Evolutionary conservation across 1,284 basidiomycete species (phyloP), one percentile per base, ranked within the genome.

Genomic region (Ganoderma lingzhi): DNA sequence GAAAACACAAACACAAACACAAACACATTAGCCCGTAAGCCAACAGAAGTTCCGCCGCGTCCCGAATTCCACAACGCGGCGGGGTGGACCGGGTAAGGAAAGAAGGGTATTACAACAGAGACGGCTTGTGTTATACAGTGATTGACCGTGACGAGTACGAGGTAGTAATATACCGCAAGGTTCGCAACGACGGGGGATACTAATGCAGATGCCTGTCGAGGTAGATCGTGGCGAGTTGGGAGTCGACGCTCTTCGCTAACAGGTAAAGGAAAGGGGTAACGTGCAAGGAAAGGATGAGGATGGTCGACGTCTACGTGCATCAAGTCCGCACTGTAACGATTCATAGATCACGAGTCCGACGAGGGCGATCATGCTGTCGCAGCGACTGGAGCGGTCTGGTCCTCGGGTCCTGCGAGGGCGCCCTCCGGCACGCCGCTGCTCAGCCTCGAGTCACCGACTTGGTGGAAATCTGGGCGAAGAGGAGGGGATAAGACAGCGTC

Each of bases 381-480:
- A 23, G 69, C 70, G 6, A 68, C 70, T 48, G 62, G 64, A 6
- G 66, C 58, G 6, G 71, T 70, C 42, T 76, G 75, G 67, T 81
- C 81, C 35, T 90, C 88, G 32, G 89, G 88, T 8, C 88, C 90
- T 37, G 91, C 87, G 68, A 93, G 82, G 32, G 91, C 87, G 63
- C 91, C 91, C 77, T 89, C 86, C 35, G 90, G 86, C 32, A 90
- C 78, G 59, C 80, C 82, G 53, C 80, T 73, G 37, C 82, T 77
- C 10, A 81, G 79, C 15, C 80, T 74, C 58, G 85, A 76, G 66
- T 92, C 89, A 37, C 86, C 87, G 53, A 91, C 89, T 81, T 93
- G 91, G 76, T 93, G 92, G 85, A 93, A 93, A 76, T 93, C 92
- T 93, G 71, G 64, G 42, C 15, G 42, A 32, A 19, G 55, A 53